Base-by-base conservation (phyloP, 768 basidiomycete species). In the Macrolepiota dolichaula region DNA sequence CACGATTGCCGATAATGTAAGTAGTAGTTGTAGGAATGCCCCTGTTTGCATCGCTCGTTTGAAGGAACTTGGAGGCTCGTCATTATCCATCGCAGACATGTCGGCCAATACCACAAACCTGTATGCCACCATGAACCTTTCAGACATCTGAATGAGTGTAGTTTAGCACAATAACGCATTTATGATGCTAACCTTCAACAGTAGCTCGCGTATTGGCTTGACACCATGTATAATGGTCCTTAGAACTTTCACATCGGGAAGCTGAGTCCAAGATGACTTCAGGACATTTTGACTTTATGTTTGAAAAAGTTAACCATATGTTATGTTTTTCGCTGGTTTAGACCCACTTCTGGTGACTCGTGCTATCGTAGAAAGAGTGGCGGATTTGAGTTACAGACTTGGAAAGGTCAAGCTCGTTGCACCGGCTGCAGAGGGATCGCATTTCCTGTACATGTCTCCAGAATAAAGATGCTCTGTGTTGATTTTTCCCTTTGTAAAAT, bases 401-500 rank as follows among this genome's bases (percentile, higher is more conserved):
- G 24, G 64, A 62, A 4, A 81, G 65, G 27, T 72, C 69, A 9
- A 77, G 62, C 1, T 66, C 68, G 19, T 71, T 64, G 7, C 81
- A 51, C 36, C 79, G 74, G 35, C 73, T 71, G 22, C 78, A 77
- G 65, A 81, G 83, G 56, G 84, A 79, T 63, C 87, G 78, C 19
- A 87, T 76, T 67, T 92, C 92, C 10, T 69, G 66, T 15, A 88
- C 75, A 32, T 84, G 84, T 66, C 81, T 77, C 88, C 89, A 92
- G 70, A 91, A 91, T 11, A 91, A 72, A 25, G 87, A 81, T 3
- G 77, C 69, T 32, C 85, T 80, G 69, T 90, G 89, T 67, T 94
- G 91, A 65, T 92, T 93, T 68, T 88, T 91, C 64, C 84, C 85
- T 66, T 90, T 91, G 74, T 93, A 92, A 69, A 86, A 87, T 1